Evolutionary conservation across 306 rosid species (phyloP), one percentile per base, ranked within the genome.

Genomic region (Astragalus glycyphyllos): DNA sequence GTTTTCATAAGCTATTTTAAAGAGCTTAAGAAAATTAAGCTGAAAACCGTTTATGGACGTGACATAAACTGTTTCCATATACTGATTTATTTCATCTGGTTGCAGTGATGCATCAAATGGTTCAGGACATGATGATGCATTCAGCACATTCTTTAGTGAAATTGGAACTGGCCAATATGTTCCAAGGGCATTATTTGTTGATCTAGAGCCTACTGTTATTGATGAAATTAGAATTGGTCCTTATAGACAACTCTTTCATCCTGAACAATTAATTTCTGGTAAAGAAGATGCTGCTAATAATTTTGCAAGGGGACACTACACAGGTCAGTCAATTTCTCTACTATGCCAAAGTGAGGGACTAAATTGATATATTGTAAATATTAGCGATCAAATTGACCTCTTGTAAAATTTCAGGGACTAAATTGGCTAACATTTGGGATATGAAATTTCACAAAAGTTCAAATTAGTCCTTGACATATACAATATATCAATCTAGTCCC

Each of bases 201-300:
- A 89, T 79, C 74, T 89, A 9, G 96, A 89, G 74, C 91, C 96
- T 14, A 86, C 78, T 9, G 96, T 89, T 12, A 79, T 86, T 46
- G 96, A 86, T 84, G 89, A 89, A 84, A 69, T 89, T 15, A 77
- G 91, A 71, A 53, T 81, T 38, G 89, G 96, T 74, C 0, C 85
- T 65, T 86, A 88, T 41, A 77, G 80, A 74, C 88, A 89, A 71
- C 91, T 89, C 31, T 89, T 89, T 45, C 91, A 89, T 68, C 96
- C 91, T 0, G 89, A 86, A 58, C 91, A 89, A 65, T 84, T 89
- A 44, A 86, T 89, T 69, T 80, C 96, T 71, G 89, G 91, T 34
- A 89, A 84, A 77, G 96, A 89, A 83, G 96, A 89, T 74, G 96
- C 96, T 34, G 96, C 96, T 1, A 89, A 86, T 77, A 86, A 89